Conservation (phyloP, 1,284 basidiomycete genomes). For the Limonomyces culmigenus region DNA sequence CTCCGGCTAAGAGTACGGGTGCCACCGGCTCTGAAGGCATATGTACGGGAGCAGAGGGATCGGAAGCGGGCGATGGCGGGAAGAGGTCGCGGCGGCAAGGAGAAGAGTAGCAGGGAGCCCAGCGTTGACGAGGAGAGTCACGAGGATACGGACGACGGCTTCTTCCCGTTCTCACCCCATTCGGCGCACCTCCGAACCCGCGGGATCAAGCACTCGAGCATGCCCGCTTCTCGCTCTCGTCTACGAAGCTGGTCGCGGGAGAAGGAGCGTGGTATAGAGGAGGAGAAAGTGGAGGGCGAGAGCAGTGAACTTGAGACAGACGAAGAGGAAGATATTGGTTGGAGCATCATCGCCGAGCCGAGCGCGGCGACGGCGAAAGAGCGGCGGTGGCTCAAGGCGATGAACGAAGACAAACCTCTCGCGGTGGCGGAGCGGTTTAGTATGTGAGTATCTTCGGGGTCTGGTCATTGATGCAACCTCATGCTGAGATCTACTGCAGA, state of each 20-base stretch:
- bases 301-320: too few relatives aligned
- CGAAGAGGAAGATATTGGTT: constrained; percentile 35
- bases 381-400: constrained; percentile 64
- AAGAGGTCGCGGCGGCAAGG: not conserved
- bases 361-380: constrained; percentile 62
- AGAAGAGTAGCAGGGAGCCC: not conserved
- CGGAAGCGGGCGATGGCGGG: constrained; percentile 7
- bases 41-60: constrained; percentile 28
- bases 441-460: constrained; percentile 25
- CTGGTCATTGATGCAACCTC: not conserved
- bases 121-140: constrained; percentile 11
- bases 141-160: constrained; percentile 15
- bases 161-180: too few relatives aligned
- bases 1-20: constrained; percentile 76
- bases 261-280: too few relatives aligned
- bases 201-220: constrained; percentile 15
- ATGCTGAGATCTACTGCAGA: constrained; percentile 18
- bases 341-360: constrained; percentile 70
- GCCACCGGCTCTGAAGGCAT: constrained; percentile 58
- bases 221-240: constrained; percentile 10
- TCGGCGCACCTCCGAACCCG: too few relatives aligned
- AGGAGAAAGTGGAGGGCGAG: too few relatives aligned
- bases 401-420: constrained; percentile 65
- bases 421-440: constrained; percentile 46
- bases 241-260: constrained; percentile 27